Conservation (phyloP, 192 early-diverging fungal species). For the Podila horticola region DNA sequence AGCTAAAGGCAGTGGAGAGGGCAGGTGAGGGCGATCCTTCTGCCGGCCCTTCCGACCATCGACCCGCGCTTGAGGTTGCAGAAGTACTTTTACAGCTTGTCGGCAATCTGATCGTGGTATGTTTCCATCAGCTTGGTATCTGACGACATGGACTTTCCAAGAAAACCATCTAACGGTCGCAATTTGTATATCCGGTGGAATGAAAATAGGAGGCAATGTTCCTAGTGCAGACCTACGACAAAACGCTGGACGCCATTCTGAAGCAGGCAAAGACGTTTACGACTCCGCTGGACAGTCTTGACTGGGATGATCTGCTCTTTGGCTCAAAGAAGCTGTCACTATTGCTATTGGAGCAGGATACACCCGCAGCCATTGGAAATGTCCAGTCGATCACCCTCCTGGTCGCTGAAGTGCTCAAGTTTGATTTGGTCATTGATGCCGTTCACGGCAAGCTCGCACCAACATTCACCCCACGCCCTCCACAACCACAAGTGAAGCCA, state of each 20-base stretch:
- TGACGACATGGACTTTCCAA: not conserved
- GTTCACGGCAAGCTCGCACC: constrained; percentile 17
- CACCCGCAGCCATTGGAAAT: constrained; percentile 5
- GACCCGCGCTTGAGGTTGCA: constrained; percentile 5
- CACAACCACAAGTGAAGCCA: not conserved
- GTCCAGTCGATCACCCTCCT: constrained; percentile 5
- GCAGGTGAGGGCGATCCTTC: not conserved
- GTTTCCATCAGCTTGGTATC: not conserved
- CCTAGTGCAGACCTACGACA: constrained; percentile 9
- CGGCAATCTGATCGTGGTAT: constrained; percentile 38
- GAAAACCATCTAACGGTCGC: not conserved
- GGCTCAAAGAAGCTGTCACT: constrained; percentile 26
- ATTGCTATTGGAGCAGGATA: constrained; percentile 5
- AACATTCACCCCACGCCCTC: constrained; percentile 3
- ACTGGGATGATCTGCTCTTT: constrained; percentile 39
- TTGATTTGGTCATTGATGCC: constrained; percentile 24
- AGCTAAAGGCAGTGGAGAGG: constrained; percentile 13
- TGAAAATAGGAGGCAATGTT: constrained; percentile 27
- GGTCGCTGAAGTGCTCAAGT: constrained; percentile 14
- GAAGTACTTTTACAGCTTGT: constrained; percentile 18
- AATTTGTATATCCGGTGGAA: not conserved
- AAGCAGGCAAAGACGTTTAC: constrained; percentile 24
- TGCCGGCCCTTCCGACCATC: not conserved
- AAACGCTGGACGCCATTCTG: constrained; percentile 29
- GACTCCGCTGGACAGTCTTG: constrained; percentile 34